These are phyloP conservation scores for Bjerkandera adusta DNA, from an alignment of 1,284 basidiomycete species.

Conservation along the genomic window DNA sequence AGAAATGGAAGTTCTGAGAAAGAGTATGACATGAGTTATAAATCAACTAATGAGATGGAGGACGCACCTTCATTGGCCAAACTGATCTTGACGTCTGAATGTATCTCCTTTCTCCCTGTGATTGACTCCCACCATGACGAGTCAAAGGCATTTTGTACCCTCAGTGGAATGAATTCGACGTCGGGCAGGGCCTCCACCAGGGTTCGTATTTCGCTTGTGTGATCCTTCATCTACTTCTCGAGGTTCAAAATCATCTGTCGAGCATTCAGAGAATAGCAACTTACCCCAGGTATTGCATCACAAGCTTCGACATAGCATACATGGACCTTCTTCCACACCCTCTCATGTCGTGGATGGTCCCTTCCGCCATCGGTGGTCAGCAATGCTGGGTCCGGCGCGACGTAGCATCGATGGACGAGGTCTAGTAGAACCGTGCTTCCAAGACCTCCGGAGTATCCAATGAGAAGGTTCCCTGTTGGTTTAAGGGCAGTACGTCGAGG, in stretches of 20 bases:
- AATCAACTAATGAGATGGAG: not conserved
- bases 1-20: slow-evolving; percentile 20
- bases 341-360: slow-evolving; percentile 61
- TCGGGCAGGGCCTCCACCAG: slow-evolving; percentile 46
- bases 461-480: slow-evolving; percentile 61
- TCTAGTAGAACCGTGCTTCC: slow-evolving; percentile 74
- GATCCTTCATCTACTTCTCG: slow-evolving; percentile 48
- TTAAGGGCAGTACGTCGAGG: slow-evolving; percentile 52
- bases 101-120: slow-evolving; percentile 28
- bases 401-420: slow-evolving; percentile 61
- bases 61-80: slow-evolving; percentile 53
- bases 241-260: slow-evolving; percentile 5
- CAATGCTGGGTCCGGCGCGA: slow-evolving; percentile 33
- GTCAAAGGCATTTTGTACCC: slow-evolving; percentile 73
- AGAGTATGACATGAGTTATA: slow-evolving; percentile 16
- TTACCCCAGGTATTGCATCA: slow-evolving; percentile 57
- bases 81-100: slow-evolving; percentile 38
- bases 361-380: slow-evolving; percentile 49
- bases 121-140: slow-evolving; percentile 59
- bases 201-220: slow-evolving; percentile 46
- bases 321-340: slow-evolving; percentile 58
- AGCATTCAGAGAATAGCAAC: slow-evolving; percentile 24
- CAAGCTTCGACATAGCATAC: slow-evolving; percentile 73
- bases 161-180: slow-evolving; percentile 58
- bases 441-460: slow-evolving; percentile 74